Evolutionary conservation across 2,329 filamentous ascomycete genomes (phyloP), one percentile per base, ranked within the genome.

Genomic region (Exophiala spinifera): DNA sequence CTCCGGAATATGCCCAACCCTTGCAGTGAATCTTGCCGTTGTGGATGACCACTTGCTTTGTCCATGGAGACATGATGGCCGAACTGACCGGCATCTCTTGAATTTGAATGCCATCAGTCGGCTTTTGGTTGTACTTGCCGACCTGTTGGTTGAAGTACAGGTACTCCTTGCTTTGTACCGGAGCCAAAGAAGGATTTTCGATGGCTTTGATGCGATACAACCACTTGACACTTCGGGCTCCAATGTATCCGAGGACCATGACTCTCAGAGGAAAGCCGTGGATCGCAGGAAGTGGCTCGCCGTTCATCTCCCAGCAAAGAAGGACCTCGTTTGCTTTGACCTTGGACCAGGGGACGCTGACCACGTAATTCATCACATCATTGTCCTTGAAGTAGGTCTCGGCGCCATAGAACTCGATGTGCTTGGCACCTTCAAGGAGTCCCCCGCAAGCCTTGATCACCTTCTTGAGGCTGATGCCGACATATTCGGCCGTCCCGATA

Each of bases 371-470:
- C 15, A 44, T 21, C 43, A 28, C 46, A 47, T 60, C 83, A 85
- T 79, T 76, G 46, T 83, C 80, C 67, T 89, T 88, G 73, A 88
- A 85, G 63, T 89, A 88, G 0, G 84, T 86, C 51, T 89, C 87
- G 1, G 86, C 1, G 82, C 84, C 0, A 85, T 86, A 52, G 80
- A 84, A 80, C 74, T 2, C 81, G 61, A 85, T 82, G 55, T 87
- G 74, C 65, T 81, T 78, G 0, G 74, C 83, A 1, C 74, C 71
- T 1, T 75, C 70, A 19, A 72, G 65, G 1, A 87, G 69, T 0
- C 85, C 86, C 1, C 85, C 86, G 55, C 86, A 89, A 55, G 82
- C 71, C 60, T 88, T 87, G 67, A 89, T 84, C 1, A 89, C 74
- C 61, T 85, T 86, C 65, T 88, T 87, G 11, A 88, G 72, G 23